Evolutionary conservation across 2,329 filamentous ascomycete species (phyloP), one percentile per base, ranked within the genome.

Genomic region (Claviceps spartinae): DNA sequence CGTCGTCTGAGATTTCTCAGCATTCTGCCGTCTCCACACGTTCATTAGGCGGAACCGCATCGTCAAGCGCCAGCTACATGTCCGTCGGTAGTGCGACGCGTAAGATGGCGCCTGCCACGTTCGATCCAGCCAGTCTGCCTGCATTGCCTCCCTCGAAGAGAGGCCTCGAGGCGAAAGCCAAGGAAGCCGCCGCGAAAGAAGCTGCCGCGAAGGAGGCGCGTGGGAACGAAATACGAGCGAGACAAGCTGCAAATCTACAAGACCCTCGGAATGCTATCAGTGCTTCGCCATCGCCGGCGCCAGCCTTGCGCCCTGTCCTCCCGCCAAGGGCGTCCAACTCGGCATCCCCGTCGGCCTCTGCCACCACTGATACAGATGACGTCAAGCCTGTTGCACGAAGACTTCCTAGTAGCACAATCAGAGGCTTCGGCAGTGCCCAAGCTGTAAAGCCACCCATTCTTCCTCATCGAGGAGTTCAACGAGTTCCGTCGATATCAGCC

Each of bases 81-180:
- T 75, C 76, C 1, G 63, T 65, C 22, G 72, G 73, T 11, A 61
- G 67, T 8, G 55, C 64, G 4, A 58, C 67, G 14, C 70, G 78
- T 54, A 79, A 74, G 50, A 62, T 83, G 22, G 48, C 57, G 22
- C 78, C 81, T 2, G 79, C 80, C 1, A 63, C 73, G 0, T 71
- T 78, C 47, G 78, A 79, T 50, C 70, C 75, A 37, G 69, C 77
- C n/a, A 76, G 72, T 48, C 67, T 83, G 11, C 80, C 79, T 0
- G 72, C 74, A 11, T 63, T 83, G 38, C 80, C 79, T 0, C 79
- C 78, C 0, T 72, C 74, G 1, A 72, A 69, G 55, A 70, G 74
- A 43, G 79, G 82, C 53, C 65, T 69, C 2, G 79, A 83, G 54
- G 72, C 72, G 2, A 68, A 69, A 54, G 67, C 64, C 26, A 58